phyloP scores from a whole-genome alignment of 352 stramenopile species.

The Lagenidium sp. region DNA sequence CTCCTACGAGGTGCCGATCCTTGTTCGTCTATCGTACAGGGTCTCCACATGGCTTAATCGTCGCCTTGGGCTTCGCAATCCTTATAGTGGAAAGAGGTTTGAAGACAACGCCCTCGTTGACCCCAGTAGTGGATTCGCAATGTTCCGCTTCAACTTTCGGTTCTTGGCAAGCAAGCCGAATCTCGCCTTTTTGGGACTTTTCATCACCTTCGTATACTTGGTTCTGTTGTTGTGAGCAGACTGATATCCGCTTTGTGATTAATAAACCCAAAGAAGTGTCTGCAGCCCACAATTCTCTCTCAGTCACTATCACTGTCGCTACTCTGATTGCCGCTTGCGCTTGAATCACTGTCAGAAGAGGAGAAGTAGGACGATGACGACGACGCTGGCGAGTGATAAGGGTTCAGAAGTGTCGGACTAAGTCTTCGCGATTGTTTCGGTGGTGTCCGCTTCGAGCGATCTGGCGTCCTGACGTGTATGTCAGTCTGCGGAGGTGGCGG shows the following conservation, averaged over 20 bases:
- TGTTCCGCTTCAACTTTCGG: constrained; percentile 81
- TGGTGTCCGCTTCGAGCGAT: no score
- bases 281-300: no score
- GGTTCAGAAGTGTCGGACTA: constrained; percentile 38
- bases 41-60: constrained; percentile 73
- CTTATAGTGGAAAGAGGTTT: constrained; percentile 59
- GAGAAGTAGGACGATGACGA: constrained; percentile 79
- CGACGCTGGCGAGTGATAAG: constrained; percentile 50
- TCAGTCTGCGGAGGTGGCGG: constrained; percentile 4
- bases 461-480: no score
- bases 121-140: constrained; percentile 13
- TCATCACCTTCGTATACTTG: constrained; percentile 57
- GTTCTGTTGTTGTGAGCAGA: constrained; percentile 48
- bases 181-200: constrained; percentile 45
- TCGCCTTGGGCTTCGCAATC: constrained; percentile 51
- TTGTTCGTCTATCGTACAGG: constrained; percentile 75
- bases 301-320: constrained; percentile 34
- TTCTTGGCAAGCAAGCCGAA: constrained; percentile 85
- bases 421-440: no score
- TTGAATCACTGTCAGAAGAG: constrained; percentile 71
- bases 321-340: constrained; percentile 22
- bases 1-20: constrained; percentile 61
- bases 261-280: not conserved
- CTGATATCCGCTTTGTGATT: no score
- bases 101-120: constrained; percentile 71